phyloP scores from a whole-genome alignment of 192 early-diverging fungal genomes.

The Backusella parvicylindrica region DNA sequence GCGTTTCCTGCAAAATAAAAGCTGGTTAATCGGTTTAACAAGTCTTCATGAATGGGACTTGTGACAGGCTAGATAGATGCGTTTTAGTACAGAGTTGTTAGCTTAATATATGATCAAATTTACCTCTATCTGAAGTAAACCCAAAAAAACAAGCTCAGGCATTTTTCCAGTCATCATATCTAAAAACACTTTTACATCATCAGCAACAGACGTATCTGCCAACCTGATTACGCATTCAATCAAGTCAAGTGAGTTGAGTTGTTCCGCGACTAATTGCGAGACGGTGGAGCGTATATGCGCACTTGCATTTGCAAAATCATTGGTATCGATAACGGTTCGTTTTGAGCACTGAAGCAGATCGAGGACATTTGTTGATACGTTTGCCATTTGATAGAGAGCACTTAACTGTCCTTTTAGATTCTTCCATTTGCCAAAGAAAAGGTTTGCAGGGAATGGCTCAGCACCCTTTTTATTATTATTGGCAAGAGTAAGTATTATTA shows the following conservation, averaged over 20 bases:
- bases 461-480: conserved; percentile 39
- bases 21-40: conserved; percentile 55
- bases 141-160: conserved; percentile 73
- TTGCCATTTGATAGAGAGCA: conserved; percentile 59
- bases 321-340: conserved; percentile 51
- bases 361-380: conserved; percentile 56
- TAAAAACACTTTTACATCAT: conserved; percentile 62
- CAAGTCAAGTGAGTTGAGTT: conserved; percentile 72
- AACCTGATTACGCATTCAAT: conserved; percentile 60
- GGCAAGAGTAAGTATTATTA: neutral
- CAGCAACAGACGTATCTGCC: conserved; percentile 53
- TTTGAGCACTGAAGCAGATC: conserved; percentile 48
- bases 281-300: conserved; percentile 42
- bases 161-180: conserved; percentile 53
- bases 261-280: conserved; percentile 45
- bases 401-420: conserved; percentile 69
- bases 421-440: conserved; percentile 72
- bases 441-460: conserved; percentile 62
- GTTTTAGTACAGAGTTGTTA: neutral
- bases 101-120: neutral
- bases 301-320: conserved; percentile 47
- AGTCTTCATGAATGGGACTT: conserved; percentile 58
- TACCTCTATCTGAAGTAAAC: conserved; percentile 65
- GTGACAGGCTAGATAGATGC: conserved; percentile 39
- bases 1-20: conserved; percentile 65